Evolutionary conservation across 805 yeast genomes (phyloP).

Genomic region (Monosporozyma servazzii): DNA sequence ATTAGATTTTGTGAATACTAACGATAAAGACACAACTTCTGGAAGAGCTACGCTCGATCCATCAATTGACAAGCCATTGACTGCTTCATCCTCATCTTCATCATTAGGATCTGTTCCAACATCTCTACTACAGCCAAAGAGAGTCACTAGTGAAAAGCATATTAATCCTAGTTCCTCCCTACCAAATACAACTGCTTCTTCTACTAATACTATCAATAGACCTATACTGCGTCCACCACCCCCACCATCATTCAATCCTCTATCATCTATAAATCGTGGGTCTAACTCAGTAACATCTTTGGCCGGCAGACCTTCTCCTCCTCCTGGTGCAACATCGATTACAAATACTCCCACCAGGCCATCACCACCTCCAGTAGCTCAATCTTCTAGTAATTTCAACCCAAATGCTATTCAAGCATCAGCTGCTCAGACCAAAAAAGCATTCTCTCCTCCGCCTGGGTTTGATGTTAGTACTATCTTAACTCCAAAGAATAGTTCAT

Average conservation of each 20-base stretch:
- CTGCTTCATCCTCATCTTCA: constrained; percentile 5
- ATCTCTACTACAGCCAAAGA: constrained; percentile 5
- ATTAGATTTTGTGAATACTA: constrained; percentile 7
- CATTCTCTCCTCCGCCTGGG: constrained; percentile 31
- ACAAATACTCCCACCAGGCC: constrained; percentile 3
- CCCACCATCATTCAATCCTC: constrained; percentile 8
- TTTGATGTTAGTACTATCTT: constrained; percentile 25
- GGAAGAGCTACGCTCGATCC: background rate
- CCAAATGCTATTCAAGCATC: constrained; percentile 3
- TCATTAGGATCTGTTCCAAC: constrained; percentile 1
- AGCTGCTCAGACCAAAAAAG: constrained; percentile 27
- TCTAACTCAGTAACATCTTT: background rate
- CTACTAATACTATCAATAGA: constrained; percentile 2
- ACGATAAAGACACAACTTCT: background rate
- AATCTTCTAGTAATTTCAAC: background rate
- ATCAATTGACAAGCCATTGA: background rate
- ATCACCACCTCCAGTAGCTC: background rate
- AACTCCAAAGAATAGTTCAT: constrained; percentile 25
- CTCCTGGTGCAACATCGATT: constrained; percentile 1
- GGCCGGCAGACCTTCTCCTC: background rate
- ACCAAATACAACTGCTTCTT: background rate
- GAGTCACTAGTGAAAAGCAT: background rate
- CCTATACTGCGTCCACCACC: constrained; percentile 14
- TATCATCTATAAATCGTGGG: background rate
- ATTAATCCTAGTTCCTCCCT: background rate